phyloP scores from a whole-genome alignment of 1,284 basidiomycete genomes.

The Cryptococcus amylolentus region DNA sequence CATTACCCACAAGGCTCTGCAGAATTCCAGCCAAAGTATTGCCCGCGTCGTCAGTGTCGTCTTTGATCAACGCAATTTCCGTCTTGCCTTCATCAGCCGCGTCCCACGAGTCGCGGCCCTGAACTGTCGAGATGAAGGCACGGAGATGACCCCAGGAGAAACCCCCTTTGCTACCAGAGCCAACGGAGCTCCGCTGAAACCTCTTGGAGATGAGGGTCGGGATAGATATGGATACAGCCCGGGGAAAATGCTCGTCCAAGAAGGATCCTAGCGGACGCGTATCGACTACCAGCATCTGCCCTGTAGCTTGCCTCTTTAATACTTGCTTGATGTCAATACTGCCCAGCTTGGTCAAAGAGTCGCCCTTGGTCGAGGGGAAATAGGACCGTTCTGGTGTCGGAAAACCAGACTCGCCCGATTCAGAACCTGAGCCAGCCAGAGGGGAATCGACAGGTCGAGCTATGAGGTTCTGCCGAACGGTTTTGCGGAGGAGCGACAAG shows the following conservation, averaged over 20 bases:
- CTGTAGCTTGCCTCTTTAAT: conserved; percentile 8
- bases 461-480: conserved; percentile 34
- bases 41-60: conserved; percentile 27
- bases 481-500: conserved; percentile 29
- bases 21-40: conserved; percentile 21
- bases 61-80: conserved; percentile 36
- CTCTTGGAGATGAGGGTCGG: conserved; percentile 81
- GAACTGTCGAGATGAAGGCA: conserved; percentile 71
- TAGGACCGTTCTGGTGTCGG: conserved; percentile 12
- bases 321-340: conserved; percentile 10
- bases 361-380: conserved; percentile 5
- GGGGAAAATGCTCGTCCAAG: conserved; percentile 60
- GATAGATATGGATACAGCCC: conserved; percentile 74
- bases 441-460: conserved; percentile 33
- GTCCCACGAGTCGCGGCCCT: conserved; percentile 67
- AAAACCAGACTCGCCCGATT: conserved; percentile 11
- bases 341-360: conserved; percentile 7
- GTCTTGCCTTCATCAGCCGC: conserved; percentile 2
- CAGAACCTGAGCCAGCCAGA: conserved; percentile 19
- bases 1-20: conserved; percentile 16
- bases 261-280: conserved; percentile 67
- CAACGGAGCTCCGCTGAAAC: conserved; percentile 61
- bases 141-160: conserved; percentile 60
- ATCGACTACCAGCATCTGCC: conserved; percentile 62
- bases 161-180: not conserved